phyloP scores from a whole-genome alignment of 345 rosid genomes.

The Eucalyptus regnans region DNA sequence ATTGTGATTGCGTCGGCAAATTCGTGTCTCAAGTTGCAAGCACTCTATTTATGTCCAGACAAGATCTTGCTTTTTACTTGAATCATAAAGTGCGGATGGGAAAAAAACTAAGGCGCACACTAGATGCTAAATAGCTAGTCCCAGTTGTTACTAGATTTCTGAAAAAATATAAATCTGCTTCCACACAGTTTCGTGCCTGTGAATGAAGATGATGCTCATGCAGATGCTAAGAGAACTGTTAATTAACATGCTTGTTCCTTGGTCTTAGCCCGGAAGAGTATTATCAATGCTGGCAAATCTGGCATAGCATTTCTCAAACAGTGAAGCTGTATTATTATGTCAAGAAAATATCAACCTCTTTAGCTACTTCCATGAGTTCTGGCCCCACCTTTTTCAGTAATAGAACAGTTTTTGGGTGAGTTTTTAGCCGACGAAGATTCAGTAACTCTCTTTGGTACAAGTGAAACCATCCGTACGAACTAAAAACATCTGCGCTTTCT shows the following conservation, averaged over 20 bases:
- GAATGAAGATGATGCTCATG: neutral
- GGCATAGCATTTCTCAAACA: neutral
- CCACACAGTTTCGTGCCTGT: neutral
- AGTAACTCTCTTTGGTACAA: slow-evolving; percentile 85
- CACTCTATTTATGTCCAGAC: neutral
- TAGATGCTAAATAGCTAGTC: neutral
- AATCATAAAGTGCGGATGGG: neutral
- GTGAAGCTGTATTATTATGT: neutral
- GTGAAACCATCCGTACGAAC: slow-evolving; percentile 95
- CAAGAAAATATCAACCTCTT: slow-evolving; percentile 39
- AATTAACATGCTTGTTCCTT: neutral
- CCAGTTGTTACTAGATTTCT: neutral
- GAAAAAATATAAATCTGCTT: neutral
- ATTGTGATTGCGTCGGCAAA: neutral
- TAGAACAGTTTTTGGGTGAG: slow-evolving; percentile 73
- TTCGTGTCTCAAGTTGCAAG: neutral
- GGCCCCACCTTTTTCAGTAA: slow-evolving; percentile 73
- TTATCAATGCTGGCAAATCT: neutral
- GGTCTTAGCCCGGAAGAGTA: neutral
- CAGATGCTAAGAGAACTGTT: neutral
- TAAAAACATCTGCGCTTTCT: slow-evolving; percentile 91
- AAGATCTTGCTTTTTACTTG: neutral
- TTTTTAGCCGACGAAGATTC: slow-evolving; percentile 92
- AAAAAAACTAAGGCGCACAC: neutral
- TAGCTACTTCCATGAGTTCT: slow-evolving; percentile 93